phyloP scores from a whole-genome alignment of 2,329 filamentous ascomycete species.

The Cladophialophora exuberans region DNA sequence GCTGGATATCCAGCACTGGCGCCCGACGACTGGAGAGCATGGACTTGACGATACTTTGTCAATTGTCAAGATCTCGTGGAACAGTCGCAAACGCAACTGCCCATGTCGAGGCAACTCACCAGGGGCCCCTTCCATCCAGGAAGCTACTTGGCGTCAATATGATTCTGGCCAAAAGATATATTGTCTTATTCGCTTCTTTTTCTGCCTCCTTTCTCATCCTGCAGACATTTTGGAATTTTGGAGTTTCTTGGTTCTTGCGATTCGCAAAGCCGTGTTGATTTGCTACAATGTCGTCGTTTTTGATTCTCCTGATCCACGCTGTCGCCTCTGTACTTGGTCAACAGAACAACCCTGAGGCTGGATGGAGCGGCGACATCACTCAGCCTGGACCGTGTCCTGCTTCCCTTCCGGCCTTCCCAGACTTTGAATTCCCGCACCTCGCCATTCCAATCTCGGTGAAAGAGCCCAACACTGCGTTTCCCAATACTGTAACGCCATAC shows the following conservation, averaged over 20 bases:
- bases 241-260: background rate
- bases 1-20: too few species aligned
- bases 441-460: slow-evolving; percentile 63
- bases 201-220: background rate
- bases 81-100: slow-evolving; percentile 2
- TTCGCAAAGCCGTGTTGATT: background rate
- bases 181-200: background rate
- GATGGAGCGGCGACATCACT: slow-evolving; percentile 1
- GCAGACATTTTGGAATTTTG: background rate
- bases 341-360: background rate
- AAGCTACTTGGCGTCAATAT: background rate
- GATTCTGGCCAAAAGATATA: too few species aligned
- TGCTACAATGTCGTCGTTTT: slow-evolving; percentile 2
- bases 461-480: slow-evolving; percentile 55
- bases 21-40: too few species aligned
- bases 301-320: slow-evolving; percentile 1
- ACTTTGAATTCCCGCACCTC: slow-evolving; percentile 62
- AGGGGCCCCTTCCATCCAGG: background rate
- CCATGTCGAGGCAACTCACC: background rate
- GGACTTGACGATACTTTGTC: too few species aligned
- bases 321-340: background rate
- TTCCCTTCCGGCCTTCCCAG: slow-evolving; percentile 42
- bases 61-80: background rate
- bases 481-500: slow-evolving; percentile 56
- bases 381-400: slow-evolving; percentile 43